Conservation (phyloP, 2,329 filamentous ascomycete genomes). For the Fusarium citri region DNA sequence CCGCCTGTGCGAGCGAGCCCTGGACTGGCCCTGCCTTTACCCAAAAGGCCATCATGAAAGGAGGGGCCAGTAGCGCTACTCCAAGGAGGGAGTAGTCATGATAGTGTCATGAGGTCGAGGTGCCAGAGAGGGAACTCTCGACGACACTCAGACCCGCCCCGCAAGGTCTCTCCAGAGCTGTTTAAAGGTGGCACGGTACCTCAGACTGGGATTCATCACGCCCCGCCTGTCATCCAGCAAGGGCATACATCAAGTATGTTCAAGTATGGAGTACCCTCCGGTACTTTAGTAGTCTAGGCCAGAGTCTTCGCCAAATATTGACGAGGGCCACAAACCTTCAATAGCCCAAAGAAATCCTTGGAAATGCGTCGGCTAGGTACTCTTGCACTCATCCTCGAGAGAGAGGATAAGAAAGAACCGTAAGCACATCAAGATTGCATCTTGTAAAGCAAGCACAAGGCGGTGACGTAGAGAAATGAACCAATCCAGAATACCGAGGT, state of each 20-base stretch:
- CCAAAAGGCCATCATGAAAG: constrained; percentile 31
- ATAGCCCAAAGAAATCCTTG: constrained; percentile 15
- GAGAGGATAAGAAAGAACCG: neutral
- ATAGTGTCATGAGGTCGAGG: constrained; percentile 36
- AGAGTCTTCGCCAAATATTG: constrained; percentile 11
- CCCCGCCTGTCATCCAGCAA: constrained; percentile 30
- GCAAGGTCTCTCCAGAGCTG: constrained; percentile 24
- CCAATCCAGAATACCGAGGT: constrained; percentile 26
- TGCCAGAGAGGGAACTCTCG: constrained; percentile 29
- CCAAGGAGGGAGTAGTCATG: constrained; percentile 33
- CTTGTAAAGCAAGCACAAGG: constrained; percentile 8
- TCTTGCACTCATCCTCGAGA: neutral
- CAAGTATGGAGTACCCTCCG: constrained; percentile 33
- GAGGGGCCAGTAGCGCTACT: constrained; percentile 31
- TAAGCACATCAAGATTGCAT: constrained; percentile 7
- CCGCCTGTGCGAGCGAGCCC: constrained; percentile 22
- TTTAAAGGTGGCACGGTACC: constrained; percentile 32
- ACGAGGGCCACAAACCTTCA: constrained; percentile 5
- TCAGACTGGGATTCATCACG: constrained; percentile 23
- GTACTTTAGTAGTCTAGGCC: constrained; percentile 8
- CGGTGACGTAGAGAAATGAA: constrained; percentile 34
- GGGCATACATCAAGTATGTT: constrained; percentile 26
- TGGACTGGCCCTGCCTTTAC: constrained; percentile 20
- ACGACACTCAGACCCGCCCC: constrained; percentile 17
- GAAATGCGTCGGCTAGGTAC: neutral